Base-by-base conservation (phyloP, 179 eudicot species). In the Silene vulgaris region DNA sequence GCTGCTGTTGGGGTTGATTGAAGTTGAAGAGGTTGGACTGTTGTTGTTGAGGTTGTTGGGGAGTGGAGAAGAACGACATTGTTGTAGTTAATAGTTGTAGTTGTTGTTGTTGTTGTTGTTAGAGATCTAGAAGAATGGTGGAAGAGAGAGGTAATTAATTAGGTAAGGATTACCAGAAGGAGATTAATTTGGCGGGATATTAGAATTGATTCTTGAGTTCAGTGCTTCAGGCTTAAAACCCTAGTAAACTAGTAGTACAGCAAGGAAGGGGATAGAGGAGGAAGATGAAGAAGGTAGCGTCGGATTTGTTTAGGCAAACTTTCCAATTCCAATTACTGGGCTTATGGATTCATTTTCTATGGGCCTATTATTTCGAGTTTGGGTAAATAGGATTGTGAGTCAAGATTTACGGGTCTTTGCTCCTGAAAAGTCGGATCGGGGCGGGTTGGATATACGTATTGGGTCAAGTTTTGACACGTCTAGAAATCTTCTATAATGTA, bases 31-130 rank as follows among this genome's bases (percentile, higher is more conserved):
- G 85, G 0, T 80, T 75, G 17, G 74, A 16, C 52, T 72, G 74
- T 54, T 54, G 74, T 9, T 83, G 90, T 28, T 79, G 88, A 60
- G 83, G 85, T 63, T 85, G 90, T 48, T 81, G 88, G 72, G 84
- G 88, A 64, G 86, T 78, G 20, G 75, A 71, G 82, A 80, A 85
- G 43, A 74, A 57, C 52, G 83, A 77, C 80, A 80, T 80, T 74
- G 79, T 40, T 40, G 48, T 40, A 1, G 12, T 40, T 5, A 6
- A 23, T 23, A 23, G 26, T 23, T 23, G 26, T 23, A 23, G 26
- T 23, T 23, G 26, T 30, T 30, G 4, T 30, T 30, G 45, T 37
- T 40, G 45, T 77, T 12, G 5, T 67, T 63, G 43, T 67, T 45
- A 56, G 9, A 28, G 16, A 28, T 8, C n/a, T 21, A 65, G 45